Conservation (phyloP, 768 basidiomycete species). For the Psilocybe cubensis region DNA sequence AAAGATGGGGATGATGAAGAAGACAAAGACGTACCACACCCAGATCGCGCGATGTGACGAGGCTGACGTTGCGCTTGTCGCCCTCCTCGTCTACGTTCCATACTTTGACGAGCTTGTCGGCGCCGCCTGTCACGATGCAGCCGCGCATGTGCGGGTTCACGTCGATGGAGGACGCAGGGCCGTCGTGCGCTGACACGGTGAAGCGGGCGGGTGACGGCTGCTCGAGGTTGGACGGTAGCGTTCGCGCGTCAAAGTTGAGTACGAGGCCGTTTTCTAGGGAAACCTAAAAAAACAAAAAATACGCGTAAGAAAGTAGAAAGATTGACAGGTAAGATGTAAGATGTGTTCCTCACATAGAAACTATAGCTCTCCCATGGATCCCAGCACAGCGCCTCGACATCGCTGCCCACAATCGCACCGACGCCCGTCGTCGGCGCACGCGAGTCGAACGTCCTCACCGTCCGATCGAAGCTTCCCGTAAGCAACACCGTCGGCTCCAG, state of each 20-base stretch:
- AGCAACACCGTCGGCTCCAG: constrained; percentile 87
- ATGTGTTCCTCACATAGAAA: constrained; percentile 80
- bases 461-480: constrained; percentile 94
- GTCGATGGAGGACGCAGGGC: constrained; percentile 86
- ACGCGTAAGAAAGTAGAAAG: not conserved
- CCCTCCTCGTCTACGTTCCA: constrained; percentile 87
- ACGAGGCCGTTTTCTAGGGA: constrained; percentile 95
- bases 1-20: not conserved
- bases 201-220: constrained; percentile 74
- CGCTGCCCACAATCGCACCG: constrained; percentile 84
- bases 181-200: constrained; percentile 93
- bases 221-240: constrained; percentile 71
- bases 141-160: constrained; percentile 90
- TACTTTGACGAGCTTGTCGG: constrained; percentile 93
- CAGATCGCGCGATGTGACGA: constrained; percentile 87
- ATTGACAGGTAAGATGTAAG: not conserved
- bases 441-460: constrained; percentile 93
- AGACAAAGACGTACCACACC: constrained; percentile 69
- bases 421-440: constrained; percentile 81
- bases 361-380: constrained; percentile 91
- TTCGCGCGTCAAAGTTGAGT: constrained; percentile 89
- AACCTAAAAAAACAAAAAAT: constrained; percentile 54
- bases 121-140: constrained; percentile 91
- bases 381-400: constrained; percentile 94
- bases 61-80: constrained; percentile 69